phyloP scores from a whole-genome alignment of 2,329 filamentous ascomycete species.

The Lachnellula arida region DNA sequence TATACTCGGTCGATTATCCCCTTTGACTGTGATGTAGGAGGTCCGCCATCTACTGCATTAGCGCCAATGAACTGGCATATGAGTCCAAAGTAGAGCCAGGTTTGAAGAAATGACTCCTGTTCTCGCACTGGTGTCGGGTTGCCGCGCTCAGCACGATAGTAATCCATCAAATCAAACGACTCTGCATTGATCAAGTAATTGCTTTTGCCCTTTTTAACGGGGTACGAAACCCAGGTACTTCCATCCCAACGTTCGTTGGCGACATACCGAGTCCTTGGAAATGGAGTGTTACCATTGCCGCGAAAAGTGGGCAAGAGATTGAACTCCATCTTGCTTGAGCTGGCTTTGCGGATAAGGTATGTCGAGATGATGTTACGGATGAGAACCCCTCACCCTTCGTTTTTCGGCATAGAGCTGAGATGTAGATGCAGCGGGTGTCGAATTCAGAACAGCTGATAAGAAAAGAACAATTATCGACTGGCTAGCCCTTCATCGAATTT shows the following conservation, averaged over 20 bases:
- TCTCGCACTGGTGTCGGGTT: slow-evolving; percentile 21
- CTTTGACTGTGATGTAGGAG: background rate
- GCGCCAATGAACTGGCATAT: slow-evolving; percentile 28
- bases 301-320: slow-evolving; percentile 6
- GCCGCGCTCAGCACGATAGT: slow-evolving; percentile 4
- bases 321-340: slow-evolving; percentile 5
- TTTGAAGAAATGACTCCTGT: slow-evolving; percentile 30
- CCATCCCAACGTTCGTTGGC: slow-evolving; percentile 27
- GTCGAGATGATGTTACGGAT: background rate
- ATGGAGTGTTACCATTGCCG: slow-evolving; percentile 8
- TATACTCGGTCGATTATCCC: slow-evolving; percentile 5
- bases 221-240: slow-evolving; percentile 26
- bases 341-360: background rate
- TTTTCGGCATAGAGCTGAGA: background rate
- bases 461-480: no score
- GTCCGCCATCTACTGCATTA: slow-evolving; percentile 1
- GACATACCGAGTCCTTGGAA: slow-evolving; percentile 24
- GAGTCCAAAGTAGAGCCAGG: slow-evolving; percentile 34
- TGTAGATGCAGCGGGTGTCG: no score
- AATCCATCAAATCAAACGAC: slow-evolving; percentile 4
- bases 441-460: no score
- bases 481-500: no score
- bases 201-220: slow-evolving; percentile 16
- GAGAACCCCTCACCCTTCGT: background rate
- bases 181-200: slow-evolving; percentile 1